phyloP scores from a whole-genome alignment of 208 protist genomes.

The Trypanosoma scelopori region DNA sequence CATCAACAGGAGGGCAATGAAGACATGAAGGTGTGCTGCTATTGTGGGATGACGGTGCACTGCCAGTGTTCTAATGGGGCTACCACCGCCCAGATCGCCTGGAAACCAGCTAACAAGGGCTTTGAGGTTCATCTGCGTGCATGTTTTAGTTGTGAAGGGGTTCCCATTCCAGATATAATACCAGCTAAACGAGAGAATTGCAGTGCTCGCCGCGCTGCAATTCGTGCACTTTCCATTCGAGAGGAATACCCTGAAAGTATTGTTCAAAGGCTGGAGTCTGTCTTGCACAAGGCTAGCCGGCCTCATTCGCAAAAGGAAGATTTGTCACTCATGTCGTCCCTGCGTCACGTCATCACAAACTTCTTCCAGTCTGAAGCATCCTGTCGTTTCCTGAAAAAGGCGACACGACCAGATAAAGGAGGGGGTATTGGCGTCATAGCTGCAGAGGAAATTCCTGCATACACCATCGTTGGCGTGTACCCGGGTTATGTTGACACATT shows the following conservation, averaged over 20 bases:
- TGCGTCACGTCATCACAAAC: conserved; percentile 33
- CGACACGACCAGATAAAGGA: conserved; percentile 44
- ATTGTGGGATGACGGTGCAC: conserved; percentile 69
- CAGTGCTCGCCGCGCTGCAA: conserved; percentile 41
- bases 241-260: conserved; percentile 50
- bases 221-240: conserved; percentile 41
- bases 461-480: conserved; percentile 76
- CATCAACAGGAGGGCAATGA: conserved; percentile 54
- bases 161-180: neutral
- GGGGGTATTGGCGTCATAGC: conserved; percentile 71
- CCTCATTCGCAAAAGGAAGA: conserved; percentile 26
- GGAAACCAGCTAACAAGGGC: conserved; percentile 60
- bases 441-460: conserved; percentile 57
- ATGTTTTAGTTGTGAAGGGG: conserved; percentile 59
- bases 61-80: conserved; percentile 47
- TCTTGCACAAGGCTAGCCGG: conserved; percentile 1
- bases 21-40: conserved; percentile 80
- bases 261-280: neutral
- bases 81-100: conserved; percentile 45
- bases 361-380: conserved; percentile 64
- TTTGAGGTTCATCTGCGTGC: conserved; percentile 46
- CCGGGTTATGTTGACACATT: conserved; percentile 75
- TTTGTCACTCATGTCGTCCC: conserved; percentile 23
- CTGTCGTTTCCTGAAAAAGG: conserved; percentile 41
- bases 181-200: conserved; percentile 25